Base-by-base conservation (phyloP, 2,329 filamentous ascomycete genomes). In the Cordyceps farinosa region DNA sequence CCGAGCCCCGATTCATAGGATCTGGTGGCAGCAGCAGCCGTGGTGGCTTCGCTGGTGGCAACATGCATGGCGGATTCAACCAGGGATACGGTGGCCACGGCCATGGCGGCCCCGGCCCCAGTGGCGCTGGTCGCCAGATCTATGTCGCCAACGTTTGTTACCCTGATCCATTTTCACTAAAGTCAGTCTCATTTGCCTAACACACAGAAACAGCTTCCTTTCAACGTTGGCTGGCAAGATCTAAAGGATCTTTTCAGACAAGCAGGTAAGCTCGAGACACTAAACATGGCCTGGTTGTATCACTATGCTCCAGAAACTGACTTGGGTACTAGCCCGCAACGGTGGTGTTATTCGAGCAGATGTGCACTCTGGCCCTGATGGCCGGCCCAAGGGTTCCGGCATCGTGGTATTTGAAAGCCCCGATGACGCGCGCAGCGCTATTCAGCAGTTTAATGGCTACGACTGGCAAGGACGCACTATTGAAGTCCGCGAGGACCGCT, bases 161-260 rank as follows among this genome's bases (percentile, higher is more conserved):
- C 32, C 42, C 36, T 54, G 34, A 17, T 22, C 34, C 62, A 67
- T 64, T 65, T 70, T 57, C 64, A 67, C 62, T 38, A 36, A 32
- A 57, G 63, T 68, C 42, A 69, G 64, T 29, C 40, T 9, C 10
- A 11, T 34, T n/a, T 29, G 36, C 6, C 51, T 56, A 61, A 57
- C 44, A 40, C 17, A n/a, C 34, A 53, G 9, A 52, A 70, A 48
- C 79, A 99, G 95, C 90, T 99, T 70, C 95, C 95, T 27, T 99
- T 93, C 81, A 96, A 92, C 68, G 91, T 96, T 71, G 95, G 95
- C 75, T 99, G 95, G 95, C 95, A 99, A 80, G 95, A 99, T 78
- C 82, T 99, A 70, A 99, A 99, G 81, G 95, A 99, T 78, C 84
- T 99, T 69, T 99, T 99, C 84, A 91, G 95, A 74, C 93, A 97